These are phyloP conservation scores for Cyberlindnera nakhonratchasimensis DNA, from an alignment of 805 yeast genomes.

Conservation along the genomic window DNA sequence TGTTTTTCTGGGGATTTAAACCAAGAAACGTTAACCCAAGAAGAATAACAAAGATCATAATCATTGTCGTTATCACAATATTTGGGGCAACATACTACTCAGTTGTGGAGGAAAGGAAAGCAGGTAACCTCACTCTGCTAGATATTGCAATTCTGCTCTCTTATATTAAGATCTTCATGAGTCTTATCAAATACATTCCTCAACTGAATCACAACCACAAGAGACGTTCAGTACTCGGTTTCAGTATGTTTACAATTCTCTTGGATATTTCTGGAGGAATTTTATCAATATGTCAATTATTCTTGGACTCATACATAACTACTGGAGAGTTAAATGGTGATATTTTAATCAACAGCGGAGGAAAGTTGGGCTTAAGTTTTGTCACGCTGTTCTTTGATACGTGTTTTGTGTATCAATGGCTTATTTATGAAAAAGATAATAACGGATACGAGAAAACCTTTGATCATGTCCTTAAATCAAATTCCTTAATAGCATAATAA, in stretches of 20 bases:
- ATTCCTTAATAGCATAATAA: conserved; percentile 2
- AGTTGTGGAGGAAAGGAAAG: conserved; percentile 10
- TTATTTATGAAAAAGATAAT: conserved; percentile 16
- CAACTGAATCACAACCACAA: conserved; percentile 79
- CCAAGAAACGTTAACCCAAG: conserved; percentile 18
- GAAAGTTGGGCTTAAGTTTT: conserved; percentile 38
- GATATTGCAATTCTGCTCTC: conserved; percentile 35
- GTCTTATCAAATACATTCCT: conserved; percentile 60
- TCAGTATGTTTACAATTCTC: conserved; percentile 58
- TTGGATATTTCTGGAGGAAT: conserved; percentile 37
- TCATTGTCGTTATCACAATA: conserved; percentile 6
- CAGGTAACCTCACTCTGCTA: conserved; percentile 20
- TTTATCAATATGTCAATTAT: conserved; percentile 23
- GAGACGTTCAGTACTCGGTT: conserved; percentile 79
- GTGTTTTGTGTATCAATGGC: conserved; percentile 38
- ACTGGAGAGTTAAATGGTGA: conserved; percentile 26
- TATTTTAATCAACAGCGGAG: conserved; percentile 33
- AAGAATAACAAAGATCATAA: conserved; percentile 22
- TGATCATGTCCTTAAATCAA: neutral
- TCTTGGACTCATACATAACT: conserved; percentile 26
- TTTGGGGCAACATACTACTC: conserved; percentile 10
- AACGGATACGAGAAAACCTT: neutral
- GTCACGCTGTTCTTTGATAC: conserved; percentile 37
- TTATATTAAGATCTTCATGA: conserved; percentile 44
- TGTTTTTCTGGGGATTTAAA: conserved; percentile 30